Base-by-base conservation (phyloP, 352 stramenopile species). In the Pythium insidiosum region DNA sequence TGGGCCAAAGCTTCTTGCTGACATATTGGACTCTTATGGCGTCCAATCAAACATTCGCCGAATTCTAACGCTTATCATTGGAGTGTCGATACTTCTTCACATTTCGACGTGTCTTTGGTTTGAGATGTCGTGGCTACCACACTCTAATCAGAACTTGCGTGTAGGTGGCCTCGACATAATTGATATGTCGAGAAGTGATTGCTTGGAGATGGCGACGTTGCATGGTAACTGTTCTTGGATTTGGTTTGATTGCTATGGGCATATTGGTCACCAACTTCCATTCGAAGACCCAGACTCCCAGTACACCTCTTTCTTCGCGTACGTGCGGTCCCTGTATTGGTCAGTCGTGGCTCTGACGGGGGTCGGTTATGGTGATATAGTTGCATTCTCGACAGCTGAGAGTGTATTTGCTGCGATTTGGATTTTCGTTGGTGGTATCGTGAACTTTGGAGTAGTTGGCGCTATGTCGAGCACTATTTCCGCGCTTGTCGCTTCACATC, bases 401-500 rank as follows among this genome's bases (percentile, higher is more conserved):
- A 87, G 62, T 24, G 72, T 73, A 16, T 89, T 85, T 29, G 76
- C 79, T 0, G 72, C 76, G 6, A 16, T 83, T 0, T 91, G 79
- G 79, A 83, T 87, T 40, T 91, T 83, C 43, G 33, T 86, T 0
- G 72, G 73, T 6, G 73, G 73, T 2, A 68, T 89, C 22, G 66
- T 91, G 39, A 91, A 91, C 49, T 91, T 87, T 55, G 74, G 60
- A 3, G 68, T 86, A 7, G 66, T 91, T 2, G 79, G 76, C 1
- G 79, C 79, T 1, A 91, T 91, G 69, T 91, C 76, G 4, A 88
- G 68, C 34, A 88, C 70, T 0, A 83, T 91, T 42, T 71, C 74
- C 1, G 83, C 76, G 15, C 62, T 82, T 1, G 67, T 84, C 25
- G 76, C 74, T 0, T 59, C 57, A 0, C 68, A 81, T 38, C 78